Conservation (phyloP, 177 flowering plant species). For the Telopea speciosissima region DNA sequence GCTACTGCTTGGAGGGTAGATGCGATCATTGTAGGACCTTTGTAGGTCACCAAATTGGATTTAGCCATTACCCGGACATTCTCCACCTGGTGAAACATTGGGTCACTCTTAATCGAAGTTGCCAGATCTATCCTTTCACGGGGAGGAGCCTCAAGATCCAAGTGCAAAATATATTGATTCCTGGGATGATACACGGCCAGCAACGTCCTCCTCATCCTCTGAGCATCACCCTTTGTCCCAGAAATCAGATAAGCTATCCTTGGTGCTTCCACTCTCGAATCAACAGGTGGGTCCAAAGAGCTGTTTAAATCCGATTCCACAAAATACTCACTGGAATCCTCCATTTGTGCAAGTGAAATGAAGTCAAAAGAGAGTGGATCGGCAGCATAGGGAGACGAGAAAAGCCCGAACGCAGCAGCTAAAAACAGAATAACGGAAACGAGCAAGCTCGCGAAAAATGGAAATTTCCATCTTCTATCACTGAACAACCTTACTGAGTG, state of each 20-base stretch:
- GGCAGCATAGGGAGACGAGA: conserved; percentile 34
- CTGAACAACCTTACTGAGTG: conserved; percentile 57
- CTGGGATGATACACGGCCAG: conserved; percentile 94
- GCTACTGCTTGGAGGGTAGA: conserved; percentile 91
- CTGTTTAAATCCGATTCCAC: conserved; percentile 61
- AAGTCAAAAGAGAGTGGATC: conserved; percentile 41
- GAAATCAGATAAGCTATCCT: conserved; percentile 94
- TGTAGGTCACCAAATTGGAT: conserved; percentile 92
- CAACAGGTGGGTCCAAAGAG: conserved; percentile 13
- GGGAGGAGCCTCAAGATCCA: conserved; percentile 98
- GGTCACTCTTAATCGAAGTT: conserved; percentile 59
- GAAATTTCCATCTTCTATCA: conserved; percentile 77
- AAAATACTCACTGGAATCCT: conserved; percentile 54
- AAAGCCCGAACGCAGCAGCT: conserved; percentile 37
- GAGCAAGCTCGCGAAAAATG: conserved; percentile 69
- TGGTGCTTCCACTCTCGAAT: conserved; percentile 38
- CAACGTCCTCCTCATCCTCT: conserved; percentile 81
- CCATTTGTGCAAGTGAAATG: conserved; percentile 32
- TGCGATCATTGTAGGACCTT: conserved; percentile 98
- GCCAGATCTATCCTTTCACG: conserved; percentile 78
- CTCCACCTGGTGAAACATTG: conserved; percentile 59
- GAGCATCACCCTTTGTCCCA: conserved; percentile 93
- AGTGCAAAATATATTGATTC: conserved; percentile 83
- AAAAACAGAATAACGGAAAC: conserved; percentile 47
- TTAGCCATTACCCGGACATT: conserved; percentile 92